Base-by-base conservation (phyloP, 1,284 basidiomycete genomes). In the Coriolopsis trogii region DNA sequence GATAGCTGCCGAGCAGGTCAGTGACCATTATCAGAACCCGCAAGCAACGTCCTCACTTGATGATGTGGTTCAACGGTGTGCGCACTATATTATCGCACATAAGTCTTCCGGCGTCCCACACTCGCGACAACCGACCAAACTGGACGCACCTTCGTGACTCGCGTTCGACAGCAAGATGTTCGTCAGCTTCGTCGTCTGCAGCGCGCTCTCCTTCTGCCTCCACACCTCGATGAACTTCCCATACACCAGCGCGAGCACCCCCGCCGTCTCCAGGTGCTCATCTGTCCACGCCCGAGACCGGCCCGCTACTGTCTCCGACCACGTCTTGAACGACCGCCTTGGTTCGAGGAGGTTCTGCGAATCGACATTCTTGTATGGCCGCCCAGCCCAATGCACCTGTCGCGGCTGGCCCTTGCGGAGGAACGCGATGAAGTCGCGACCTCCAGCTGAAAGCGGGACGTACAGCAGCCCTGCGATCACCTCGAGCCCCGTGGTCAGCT, bases 181-280 rank as follows among this genome's bases (percentile, higher is more conserved):
- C 15, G 91, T 93, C 45, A 95, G 73, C 67, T 89, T 90, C 43
- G 86, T 93, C 12, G 82, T 83, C 65, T 85, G 84, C 56, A 92
- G 69, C 13, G 89, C 89, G 36, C 76, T 83, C 69, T 94, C 90
- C 64, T 92, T 91, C 67, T 94, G 87, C 59, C 92, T 73, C 92
- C 92, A 95, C 3, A 94, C 91, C 65, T 91, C 88, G 59, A 92
- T 91, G 71, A 93, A 93, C 82, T 90, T 89, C 39, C 89, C 88
- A 60, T 91, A 91, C 9, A 95, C 89, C 21, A 94, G 71, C 15
- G 91, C 87, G n/a, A 95, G 74, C 4, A 94, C 89, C 34, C 87
- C 86, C 0, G 91, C 92, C 3, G 91, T 93, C 70, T 95, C 92
- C 40, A 94, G 70, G 67, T 95, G 91, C 63, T 95, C 91, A 53